Base-by-base conservation (phyloP, 495 filamentous ascomycete species). In the Symbiotaphrina buchneri region DNA sequence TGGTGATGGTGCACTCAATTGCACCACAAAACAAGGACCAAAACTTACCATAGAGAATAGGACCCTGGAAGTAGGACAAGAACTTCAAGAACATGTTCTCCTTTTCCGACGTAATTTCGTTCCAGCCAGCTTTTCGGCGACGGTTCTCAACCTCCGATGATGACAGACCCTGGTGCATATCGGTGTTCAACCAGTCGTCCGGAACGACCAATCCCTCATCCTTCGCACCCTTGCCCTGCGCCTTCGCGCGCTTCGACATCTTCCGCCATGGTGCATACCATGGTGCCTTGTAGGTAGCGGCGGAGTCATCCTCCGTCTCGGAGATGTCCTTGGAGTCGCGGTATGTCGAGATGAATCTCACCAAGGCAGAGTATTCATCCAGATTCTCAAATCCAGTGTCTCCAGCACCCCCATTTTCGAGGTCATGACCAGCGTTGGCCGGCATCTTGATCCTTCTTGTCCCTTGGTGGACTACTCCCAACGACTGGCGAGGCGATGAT, bases 101-200 rank as follows among this genome's bases (percentile, higher is more conserved):
- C 53, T 81, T 87, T 54, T 85, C 75, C 51, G 85, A 75, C 52
- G 77, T 82, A 72, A 92, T 74, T 47, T 75, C 66, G 44, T 92
- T 92, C 45, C 76, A 57, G 51, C 82, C 82, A 52, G 74, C 81
- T 51, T 76, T 81, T 49, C 64, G 77, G 30, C 77, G 68, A 19
- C 78, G 68, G 35, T 54, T 42, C 26, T 52, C 27, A 15, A 85
- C 76, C 51, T 90, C 74, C n/a, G 47, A 35, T 18, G 68, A 56
- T n/a, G 61, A 74, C 6, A 92, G 64, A 61, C 82, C 82, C 16
- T 47, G 41, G 29, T 59, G 61, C 18, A 66, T 69, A 39, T 81
- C 64, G 8, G 81, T 90, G 40, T 74, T 56, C 33, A 80, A 62
- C 40, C 76, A 53, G 33, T 73, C 65, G 43, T 79, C 65, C 1